Conservation (phyloP, 768 basidiomycete species). For the Russula compacta region DNA sequence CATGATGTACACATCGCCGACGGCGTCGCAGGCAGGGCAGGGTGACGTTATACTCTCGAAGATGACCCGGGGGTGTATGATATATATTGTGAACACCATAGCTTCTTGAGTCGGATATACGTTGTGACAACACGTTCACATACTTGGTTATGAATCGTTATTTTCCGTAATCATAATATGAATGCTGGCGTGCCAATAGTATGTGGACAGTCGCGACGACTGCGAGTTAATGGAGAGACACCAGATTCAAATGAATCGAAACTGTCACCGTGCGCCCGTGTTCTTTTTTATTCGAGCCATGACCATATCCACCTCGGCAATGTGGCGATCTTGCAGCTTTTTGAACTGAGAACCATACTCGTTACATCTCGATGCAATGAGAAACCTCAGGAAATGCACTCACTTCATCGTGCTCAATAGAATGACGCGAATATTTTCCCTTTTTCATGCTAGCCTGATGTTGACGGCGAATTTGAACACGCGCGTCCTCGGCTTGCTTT, state of each 20-base stretch:
- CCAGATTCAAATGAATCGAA: not conserved
- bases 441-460: conserved; percentile 59
- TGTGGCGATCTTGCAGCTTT: conserved; percentile 52
- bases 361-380: not conserved
- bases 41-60: not conserved
- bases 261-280: conserved; percentile 26
- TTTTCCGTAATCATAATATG: not conserved
- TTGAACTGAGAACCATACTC: conserved; percentile 47
- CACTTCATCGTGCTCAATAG: conserved; percentile 64
- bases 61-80: not conserved
- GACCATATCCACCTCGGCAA: conserved; percentile 59
- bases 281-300: conserved; percentile 55
- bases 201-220: not conserved
- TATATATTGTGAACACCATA: not conserved
- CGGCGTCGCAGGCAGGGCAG: not conserved
- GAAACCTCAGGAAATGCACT: conserved; percentile 18
- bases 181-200: not conserved
- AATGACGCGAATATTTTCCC: conserved; percentile 60
- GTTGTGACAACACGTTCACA: not conserved
- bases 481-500: conserved; percentile 65
- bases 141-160: not conserved
- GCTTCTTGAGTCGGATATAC: not conserved
- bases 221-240: not conserved
- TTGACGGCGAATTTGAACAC: conserved; percentile 66
- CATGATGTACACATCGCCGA: not conserved